Conservation (phyloP, 2,329 filamentous ascomycete genomes). For the Teratosphaeria epicoccoides region DNA sequence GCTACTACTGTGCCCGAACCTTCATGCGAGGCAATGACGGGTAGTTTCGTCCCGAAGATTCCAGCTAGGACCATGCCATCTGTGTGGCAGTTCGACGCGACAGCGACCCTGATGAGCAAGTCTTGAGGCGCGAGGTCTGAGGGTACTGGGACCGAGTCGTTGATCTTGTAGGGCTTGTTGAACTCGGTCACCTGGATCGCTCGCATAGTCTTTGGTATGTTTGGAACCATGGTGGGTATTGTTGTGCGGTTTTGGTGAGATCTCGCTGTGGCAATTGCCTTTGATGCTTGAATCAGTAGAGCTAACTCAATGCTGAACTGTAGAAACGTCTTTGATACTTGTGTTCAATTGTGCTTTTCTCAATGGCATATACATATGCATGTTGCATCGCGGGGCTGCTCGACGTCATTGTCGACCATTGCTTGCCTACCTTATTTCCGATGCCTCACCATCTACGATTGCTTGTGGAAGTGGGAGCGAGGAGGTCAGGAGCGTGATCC, state of each 20-base stretch:
- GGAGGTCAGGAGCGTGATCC: too few relatives aligned
- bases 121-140: slow-evolving; percentile 38
- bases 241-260: neutral
- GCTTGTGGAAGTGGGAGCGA: too few relatives aligned
- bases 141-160: slow-evolving; percentile 39
- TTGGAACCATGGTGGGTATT: slow-evolving; percentile 1
- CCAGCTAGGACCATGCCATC: slow-evolving; percentile 47
- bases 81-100: slow-evolving; percentile 53
- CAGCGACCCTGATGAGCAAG: slow-evolving; percentile 50
- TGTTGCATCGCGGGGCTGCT: too few relatives aligned
- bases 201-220: slow-evolving; percentile 37
- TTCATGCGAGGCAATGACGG: slow-evolving; percentile 47
- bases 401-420: too few relatives aligned
- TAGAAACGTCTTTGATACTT: too few relatives aligned
- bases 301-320: too few relatives aligned
- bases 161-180: slow-evolving; percentile 45
- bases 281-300: too few relatives aligned
- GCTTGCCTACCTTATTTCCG: too few relatives aligned
- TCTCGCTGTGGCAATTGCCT: neutral
- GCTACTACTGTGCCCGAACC: slow-evolving; percentile 45
- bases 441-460: too few relatives aligned
- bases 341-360: too few relatives aligned
- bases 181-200: slow-evolving; percentile 41
- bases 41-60: slow-evolving; percentile 38
- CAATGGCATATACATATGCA: too few relatives aligned